These are phyloP conservation scores for Boletus pseudopeckii DNA, from an alignment of 768 basidiomycete species.

Conservation along the genomic window DNA sequence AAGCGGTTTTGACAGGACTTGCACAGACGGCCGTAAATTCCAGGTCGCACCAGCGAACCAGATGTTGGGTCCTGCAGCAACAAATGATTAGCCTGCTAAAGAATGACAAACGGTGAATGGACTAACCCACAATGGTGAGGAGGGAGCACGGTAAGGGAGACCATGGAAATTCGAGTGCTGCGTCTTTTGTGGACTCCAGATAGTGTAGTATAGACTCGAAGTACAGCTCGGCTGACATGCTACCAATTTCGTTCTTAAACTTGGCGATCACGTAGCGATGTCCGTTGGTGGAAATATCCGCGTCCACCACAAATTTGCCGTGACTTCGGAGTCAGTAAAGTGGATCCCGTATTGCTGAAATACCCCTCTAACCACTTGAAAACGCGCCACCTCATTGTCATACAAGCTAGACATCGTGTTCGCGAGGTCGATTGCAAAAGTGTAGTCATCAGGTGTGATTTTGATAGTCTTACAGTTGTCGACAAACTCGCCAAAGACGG, in stretches of 20 bases:
- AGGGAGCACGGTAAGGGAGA: slow-evolving; percentile 30
- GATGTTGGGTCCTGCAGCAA: slow-evolving; percentile 23
- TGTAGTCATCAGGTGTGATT: no score
- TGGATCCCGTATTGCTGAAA: background rate
- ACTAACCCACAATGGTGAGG: slow-evolving; percentile 21
- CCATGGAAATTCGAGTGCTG: background rate
- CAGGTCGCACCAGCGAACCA: slow-evolving; percentile 27
- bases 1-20: slow-evolving; percentile 25
- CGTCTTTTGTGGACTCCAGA: slow-evolving; percentile 13
- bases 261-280: slow-evolving; percentile 11
- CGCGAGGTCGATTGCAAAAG: no score
- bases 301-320: background rate
- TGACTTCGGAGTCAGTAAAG: background rate
- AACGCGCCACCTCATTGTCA: no score
- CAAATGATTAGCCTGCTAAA: background rate
- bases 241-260: slow-evolving; percentile 22
- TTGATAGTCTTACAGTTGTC: no score
- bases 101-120: no score
- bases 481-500: no score
- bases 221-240: slow-evolving; percentile 21
- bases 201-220: slow-evolving; percentile 24
- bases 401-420: no score
- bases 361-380: no score
- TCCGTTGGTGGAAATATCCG: background rate
- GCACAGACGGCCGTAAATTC: slow-evolving; percentile 19